Conservation (phyloP, 495 filamentous ascomycete species). For the Aspergillus sclerotioniger region DNA sequence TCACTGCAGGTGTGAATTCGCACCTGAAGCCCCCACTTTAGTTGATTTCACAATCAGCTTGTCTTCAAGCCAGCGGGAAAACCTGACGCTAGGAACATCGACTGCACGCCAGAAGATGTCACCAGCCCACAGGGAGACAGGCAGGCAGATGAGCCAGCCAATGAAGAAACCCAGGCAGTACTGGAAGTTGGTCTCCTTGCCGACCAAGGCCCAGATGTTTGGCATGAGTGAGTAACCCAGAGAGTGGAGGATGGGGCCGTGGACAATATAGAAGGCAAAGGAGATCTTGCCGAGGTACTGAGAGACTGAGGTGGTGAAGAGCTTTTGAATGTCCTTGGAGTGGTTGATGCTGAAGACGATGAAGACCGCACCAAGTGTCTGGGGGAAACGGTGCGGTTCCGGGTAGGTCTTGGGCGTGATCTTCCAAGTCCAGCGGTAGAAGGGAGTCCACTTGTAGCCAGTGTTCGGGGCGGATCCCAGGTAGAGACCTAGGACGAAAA, state of each 20-base stretch:
- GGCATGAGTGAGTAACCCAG: conserved; percentile 50
- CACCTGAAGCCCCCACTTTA: background rate
- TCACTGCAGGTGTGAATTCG: background rate
- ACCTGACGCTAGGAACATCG: conserved; percentile 55
- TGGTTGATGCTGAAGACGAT: conserved; percentile 57
- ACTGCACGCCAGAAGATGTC: conserved; percentile 60
- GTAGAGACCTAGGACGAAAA: conserved; percentile 43
- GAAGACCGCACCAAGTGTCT: conserved; percentile 52
- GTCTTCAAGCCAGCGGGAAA: conserved; percentile 54
- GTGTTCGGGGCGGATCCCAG: conserved; percentile 44
- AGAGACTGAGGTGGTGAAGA: conserved; percentile 55
- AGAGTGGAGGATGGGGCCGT: conserved; percentile 55
- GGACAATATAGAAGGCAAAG: conserved; percentile 64
- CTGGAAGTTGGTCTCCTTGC: conserved; percentile 50
- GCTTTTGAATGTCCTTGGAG: conserved; percentile 47
- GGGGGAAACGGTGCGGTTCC: conserved; percentile 44
- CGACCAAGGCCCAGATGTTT: conserved; percentile 53
- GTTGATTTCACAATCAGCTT: conserved; percentile 29
- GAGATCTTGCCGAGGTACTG: conserved; percentile 64
- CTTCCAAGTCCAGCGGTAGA: conserved; percentile 42
- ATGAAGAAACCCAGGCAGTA: conserved; percentile 52
- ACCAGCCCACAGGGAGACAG: conserved; percentile 54
- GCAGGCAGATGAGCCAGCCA: conserved; percentile 48
- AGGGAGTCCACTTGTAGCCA: conserved; percentile 45
- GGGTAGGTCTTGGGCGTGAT: conserved; percentile 43